Percentiles rank a stretch among this genome's conserved stretches.
Evolutionary conservation across 2,329 filamentous ascomycete genomes (phyloP).

Genomic region (Tolypocladium tropicale): DNA sequence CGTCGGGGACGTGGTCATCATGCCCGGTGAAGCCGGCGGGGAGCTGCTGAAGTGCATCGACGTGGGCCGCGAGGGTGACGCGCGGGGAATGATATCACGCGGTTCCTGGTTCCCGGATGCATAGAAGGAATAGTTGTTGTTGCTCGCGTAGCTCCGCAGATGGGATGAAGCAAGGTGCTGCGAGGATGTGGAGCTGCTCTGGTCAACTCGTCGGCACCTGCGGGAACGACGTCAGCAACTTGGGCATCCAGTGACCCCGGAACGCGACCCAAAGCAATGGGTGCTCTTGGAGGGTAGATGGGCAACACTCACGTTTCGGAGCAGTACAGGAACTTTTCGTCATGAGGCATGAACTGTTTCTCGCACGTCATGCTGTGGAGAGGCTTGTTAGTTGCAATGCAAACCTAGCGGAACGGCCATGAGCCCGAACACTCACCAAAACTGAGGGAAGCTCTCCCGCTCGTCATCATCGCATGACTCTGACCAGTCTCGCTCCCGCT

Average conservation of each 20-base stretch:
- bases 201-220: conserved; percentile 46
- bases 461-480: conserved; percentile 47
- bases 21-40: conserved; percentile 37
- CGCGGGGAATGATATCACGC: conserved; percentile 53
- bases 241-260: not conserved
- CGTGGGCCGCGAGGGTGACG: conserved; percentile 50
- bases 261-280: not conserved
- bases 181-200: conserved; percentile 24
- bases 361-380: conserved; percentile 51
- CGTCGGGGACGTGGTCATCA: conserved; percentile 10
- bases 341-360: conserved; percentile 51
- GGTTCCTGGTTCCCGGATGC: conserved; percentile 38
- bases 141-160: conserved; percentile 18
- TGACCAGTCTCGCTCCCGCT: conserved; percentile 40
- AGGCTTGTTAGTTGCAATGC: not conserved
- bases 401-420: conserved; percentile 3
- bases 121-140: conserved; percentile 31
- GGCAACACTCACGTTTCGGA: conserved; percentile 45
- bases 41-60: conserved; percentile 42
- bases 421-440: conserved; percentile 40
- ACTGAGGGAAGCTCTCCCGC: conserved; percentile 54
- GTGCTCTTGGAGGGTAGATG: not conserved
- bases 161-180: conserved; percentile 15
- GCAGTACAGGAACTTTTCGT: conserved; percentile 50
- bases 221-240: conserved; percentile 10